Evolutionary conservation across 441 rosid species (phyloP).

Genomic region (Croton setiger): DNA sequence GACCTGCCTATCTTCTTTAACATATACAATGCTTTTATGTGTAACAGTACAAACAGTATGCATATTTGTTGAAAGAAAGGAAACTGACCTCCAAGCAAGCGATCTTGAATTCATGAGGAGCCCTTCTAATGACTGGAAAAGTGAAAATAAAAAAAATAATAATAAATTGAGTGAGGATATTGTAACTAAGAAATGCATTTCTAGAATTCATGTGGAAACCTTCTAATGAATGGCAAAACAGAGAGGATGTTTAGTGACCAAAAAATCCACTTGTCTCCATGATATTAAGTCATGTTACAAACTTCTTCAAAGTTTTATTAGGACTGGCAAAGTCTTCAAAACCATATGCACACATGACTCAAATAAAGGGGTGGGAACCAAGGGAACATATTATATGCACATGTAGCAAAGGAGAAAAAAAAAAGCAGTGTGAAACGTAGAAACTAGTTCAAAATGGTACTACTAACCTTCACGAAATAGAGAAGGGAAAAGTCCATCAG

Average conservation of each 20-base stretch:
- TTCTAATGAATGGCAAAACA: constrained; percentile 63
- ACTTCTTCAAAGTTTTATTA: not conserved
- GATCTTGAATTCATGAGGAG: constrained; percentile 99
- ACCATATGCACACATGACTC: not conserved
- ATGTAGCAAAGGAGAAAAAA: not conserved
- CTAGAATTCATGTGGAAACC: constrained; percentile 99
- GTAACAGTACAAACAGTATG: not conserved
- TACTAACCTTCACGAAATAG: constrained; percentile 82
- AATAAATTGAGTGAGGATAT: constrained; percentile 16
- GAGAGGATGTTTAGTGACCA: constrained; percentile 17
- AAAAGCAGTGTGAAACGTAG: not conserved
- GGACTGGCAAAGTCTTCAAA: constrained; percentile 1
- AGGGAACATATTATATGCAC: not conserved
- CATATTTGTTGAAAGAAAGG: not conserved
- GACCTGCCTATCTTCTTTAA: constrained; percentile 6
- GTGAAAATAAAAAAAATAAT: constrained; percentile 24
- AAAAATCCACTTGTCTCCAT: not conserved
- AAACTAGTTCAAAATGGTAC: not conserved
- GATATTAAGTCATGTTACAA: not conserved
- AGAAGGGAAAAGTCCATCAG: constrained; percentile 96
- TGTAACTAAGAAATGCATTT: constrained; percentile 19
- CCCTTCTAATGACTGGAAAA: constrained; percentile 82
- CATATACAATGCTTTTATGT: not conserved
- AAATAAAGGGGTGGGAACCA: not conserved
- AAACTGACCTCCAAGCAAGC: constrained; percentile 93